A percentile compares a stretch with the other conserved stretches of the same genome.
phyloP scores from a whole-genome alignment of 441 rosid species.

The Hura crepitans region DNA sequence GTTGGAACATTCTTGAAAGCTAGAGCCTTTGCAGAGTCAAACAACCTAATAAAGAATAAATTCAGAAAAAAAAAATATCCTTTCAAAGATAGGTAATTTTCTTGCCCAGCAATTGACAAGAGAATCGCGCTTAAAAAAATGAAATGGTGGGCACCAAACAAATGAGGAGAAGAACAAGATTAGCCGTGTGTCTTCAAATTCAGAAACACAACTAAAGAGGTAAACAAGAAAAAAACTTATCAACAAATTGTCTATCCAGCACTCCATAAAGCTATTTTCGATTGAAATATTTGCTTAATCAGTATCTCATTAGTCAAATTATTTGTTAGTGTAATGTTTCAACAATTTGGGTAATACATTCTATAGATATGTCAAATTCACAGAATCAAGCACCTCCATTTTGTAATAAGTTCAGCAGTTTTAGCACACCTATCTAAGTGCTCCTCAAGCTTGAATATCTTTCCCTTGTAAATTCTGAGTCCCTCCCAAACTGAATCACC shows the following conservation, averaged over 20 bases:
- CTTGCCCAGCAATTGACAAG: background rate
- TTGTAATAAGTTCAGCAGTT: background rate
- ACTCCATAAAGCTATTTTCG: background rate
- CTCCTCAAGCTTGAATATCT: slow-evolving; percentile 79
- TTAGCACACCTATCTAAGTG: slow-evolving; percentile 69
- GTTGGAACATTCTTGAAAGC: slow-evolving; percentile 81
- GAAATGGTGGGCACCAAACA: background rate
- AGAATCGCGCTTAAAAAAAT: background rate
- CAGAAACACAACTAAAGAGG: background rate
- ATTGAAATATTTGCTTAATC: background rate
- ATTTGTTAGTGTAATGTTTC: background rate
- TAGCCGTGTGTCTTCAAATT: background rate
- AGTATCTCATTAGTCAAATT: background rate
- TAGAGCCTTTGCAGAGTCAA: slow-evolving; percentile 86
- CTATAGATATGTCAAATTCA: background rate
- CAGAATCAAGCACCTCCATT: background rate
- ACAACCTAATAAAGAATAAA: slow-evolving; percentile 44
- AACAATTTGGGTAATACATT: background rate
- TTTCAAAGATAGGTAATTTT: background rate
- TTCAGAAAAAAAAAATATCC: slow-evolving; percentile 12
- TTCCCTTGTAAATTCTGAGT: slow-evolving; percentile 63
- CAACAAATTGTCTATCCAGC: no score
- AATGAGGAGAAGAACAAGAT: background rate
- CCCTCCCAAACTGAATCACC: slow-evolving; percentile 98
- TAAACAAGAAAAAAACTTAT: background rate